Percentiles rank a stretch among this genome's conserved stretches.
Evolutionary conservation across 2,329 filamentous ascomycete genomes (phyloP).

Genomic region (Ophiostoma triangulosporum): DNA sequence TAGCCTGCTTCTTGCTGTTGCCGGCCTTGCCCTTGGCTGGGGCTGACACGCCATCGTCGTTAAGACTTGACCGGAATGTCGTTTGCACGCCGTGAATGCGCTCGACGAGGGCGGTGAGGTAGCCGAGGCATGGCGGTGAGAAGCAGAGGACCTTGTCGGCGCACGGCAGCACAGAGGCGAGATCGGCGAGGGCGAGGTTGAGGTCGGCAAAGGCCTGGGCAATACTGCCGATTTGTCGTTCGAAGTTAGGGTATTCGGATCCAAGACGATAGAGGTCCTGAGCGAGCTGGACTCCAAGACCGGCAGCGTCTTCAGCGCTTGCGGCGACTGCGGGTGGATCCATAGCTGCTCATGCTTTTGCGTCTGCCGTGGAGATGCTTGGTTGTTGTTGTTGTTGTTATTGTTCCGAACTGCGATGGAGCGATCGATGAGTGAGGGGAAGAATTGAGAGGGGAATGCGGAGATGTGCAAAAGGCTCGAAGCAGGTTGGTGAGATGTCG

Average conservation of each 20-base stretch:
- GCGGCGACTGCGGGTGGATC: slow-evolving; percentile 10
- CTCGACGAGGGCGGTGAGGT: slow-evolving; percentile 3
- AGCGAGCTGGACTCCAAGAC: slow-evolving; percentile 10
- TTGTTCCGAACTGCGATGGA: no score
- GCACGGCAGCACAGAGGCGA: slow-evolving; percentile 4
- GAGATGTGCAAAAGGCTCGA: neutral
- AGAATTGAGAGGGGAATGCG: neutral
- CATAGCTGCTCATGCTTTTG: slow-evolving; percentile 9
- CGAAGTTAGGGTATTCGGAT: slow-evolving; percentile 7
- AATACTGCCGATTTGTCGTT: slow-evolving; percentile 12
- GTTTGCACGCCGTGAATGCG: slow-evolving; percentile 10
- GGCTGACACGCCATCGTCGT: neutral
- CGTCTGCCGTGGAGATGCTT: neutral
- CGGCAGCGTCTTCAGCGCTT: slow-evolving; percentile 11
- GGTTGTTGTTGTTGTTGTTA: neutral
- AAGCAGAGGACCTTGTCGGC: neutral
- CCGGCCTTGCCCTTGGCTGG: neutral
- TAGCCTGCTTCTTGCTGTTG: slow-evolving; percentile 2
- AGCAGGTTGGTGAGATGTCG: neutral
- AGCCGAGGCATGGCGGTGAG: slow-evolving; percentile 2
- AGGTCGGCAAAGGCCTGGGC: slow-evolving; percentile 13
- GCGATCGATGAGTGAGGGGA: neutral
- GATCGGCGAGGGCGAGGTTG: slow-evolving; percentile 11
- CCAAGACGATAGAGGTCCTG: slow-evolving; percentile 13
- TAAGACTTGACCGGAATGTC: slow-evolving; percentile 1